Evolutionary conservation across 2,329 filamentous ascomycete genomes (phyloP).

Genomic region (Aspergillus piperis): DNA sequence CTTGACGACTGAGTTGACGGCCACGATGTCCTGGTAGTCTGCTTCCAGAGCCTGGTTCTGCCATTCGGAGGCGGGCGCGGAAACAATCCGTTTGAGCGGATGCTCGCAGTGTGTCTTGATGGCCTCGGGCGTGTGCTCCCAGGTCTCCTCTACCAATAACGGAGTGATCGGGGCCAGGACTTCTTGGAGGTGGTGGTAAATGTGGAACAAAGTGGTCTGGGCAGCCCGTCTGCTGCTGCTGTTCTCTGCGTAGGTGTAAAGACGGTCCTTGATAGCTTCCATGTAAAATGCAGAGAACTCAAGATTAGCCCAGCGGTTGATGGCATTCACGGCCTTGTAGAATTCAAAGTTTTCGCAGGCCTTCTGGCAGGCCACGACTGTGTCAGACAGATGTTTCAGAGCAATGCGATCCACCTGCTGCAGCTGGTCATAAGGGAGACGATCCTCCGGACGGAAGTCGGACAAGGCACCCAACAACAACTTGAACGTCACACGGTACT

Average conservation of each 20-base stretch:
- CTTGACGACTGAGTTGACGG: slow-evolving; percentile 69
- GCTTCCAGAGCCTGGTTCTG: slow-evolving; percentile 52
- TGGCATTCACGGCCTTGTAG: slow-evolving; percentile 69
- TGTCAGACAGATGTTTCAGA: slow-evolving; percentile 69
- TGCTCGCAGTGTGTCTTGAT: slow-evolving; percentile 57
- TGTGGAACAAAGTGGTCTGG: slow-evolving; percentile 58
- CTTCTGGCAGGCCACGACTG: slow-evolving; percentile 64
- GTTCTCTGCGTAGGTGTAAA: slow-evolving; percentile 78
- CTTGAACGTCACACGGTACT: slow-evolving; percentile 86
- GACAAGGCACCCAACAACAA: slow-evolving; percentile 80
- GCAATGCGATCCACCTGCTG: slow-evolving; percentile 72
- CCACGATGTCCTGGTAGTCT: slow-evolving; percentile 44
- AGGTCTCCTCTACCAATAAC: slow-evolving; percentile 82
- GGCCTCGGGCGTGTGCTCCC: slow-evolving; percentile 71
- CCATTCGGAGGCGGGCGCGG: slow-evolving; percentile 36
- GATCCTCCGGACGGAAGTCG: slow-evolving; percentile 50
- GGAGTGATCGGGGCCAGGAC: slow-evolving; percentile 83
- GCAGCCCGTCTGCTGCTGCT: slow-evolving; percentile 61
- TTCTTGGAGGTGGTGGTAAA: slow-evolving; percentile 71
- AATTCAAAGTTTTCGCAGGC: slow-evolving; percentile 76
- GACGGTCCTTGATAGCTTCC: slow-evolving; percentile 84
- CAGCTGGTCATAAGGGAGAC: slow-evolving; percentile 49
- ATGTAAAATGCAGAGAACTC: slow-evolving; percentile 94
- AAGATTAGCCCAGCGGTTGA: slow-evolving; percentile 79
- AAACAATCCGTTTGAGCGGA: slow-evolving; percentile 45